A percentile compares a stretch with the other conserved stretches of the same genome.
Conservation (phyloP, 495 filamentous ascomycete species). For the Rhizodiscina lignyota region DNA sequence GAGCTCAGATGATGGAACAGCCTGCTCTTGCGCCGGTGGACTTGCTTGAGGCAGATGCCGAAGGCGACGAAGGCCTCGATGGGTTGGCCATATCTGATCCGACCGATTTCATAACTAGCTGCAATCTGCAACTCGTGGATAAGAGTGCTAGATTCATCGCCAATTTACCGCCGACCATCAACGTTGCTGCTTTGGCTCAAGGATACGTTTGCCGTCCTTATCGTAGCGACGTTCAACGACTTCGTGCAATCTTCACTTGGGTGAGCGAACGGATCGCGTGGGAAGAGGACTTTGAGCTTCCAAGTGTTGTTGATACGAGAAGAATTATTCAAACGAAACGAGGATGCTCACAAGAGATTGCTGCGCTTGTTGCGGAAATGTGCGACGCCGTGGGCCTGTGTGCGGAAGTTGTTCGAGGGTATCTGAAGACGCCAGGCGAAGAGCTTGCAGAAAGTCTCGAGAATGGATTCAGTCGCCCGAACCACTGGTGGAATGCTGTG, state of each 20-base stretch:
- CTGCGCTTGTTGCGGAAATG: constrained; percentile 81
- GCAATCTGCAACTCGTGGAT: constrained; percentile 76
- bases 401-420: constrained; percentile 69
- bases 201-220: constrained; percentile 91
- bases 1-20: constrained; percentile 88
- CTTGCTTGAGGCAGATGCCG: constrained; percentile 62
- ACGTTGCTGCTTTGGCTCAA: constrained; percentile 67
- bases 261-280: constrained; percentile 89
- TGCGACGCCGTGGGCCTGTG: constrained; percentile 78
- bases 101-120: constrained; percentile 58
- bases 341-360: constrained; percentile 82
- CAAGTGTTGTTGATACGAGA: constrained; percentile 50
- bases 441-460: constrained; percentile 53
- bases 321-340: constrained; percentile 70
- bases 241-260: constrained; percentile 93
- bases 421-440: constrained; percentile 81
- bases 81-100: constrained; percentile 69
- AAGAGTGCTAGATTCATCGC: constrained; percentile 87
- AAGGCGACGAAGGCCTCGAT: constrained; percentile 83
- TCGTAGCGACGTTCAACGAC: constrained; percentile 80
- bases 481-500: constrained; percentile 98
- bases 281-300: constrained; percentile 78
- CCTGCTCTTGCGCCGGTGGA: constrained; percentile 79
- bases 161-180: constrained; percentile 79
- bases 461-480: constrained; percentile 43